Evolutionary conservation across 2,329 filamentous ascomycete genomes (phyloP), one percentile per base, ranked within the genome.

Genomic region (Whalleya microplaca): DNA sequence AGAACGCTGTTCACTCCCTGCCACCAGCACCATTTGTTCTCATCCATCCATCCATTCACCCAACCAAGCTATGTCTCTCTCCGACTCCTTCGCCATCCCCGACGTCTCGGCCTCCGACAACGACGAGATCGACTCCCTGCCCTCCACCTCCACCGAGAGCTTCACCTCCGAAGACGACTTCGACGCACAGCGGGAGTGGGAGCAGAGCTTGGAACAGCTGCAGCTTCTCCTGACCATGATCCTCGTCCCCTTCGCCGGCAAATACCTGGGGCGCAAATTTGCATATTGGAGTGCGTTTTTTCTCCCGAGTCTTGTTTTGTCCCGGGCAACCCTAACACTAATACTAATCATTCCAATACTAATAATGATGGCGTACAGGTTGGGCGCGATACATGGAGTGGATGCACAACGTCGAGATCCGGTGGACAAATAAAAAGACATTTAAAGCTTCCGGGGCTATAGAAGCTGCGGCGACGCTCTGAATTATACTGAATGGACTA

Each of bases 301-400:
- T n/a, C n/a, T n/a, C n/a, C n/a, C n/a, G n/a, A n/a, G 12, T 45
- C 9, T 19, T 7, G 2, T 9, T 51, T 37, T n/a, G n/a, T n/a
- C n/a, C 8, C 19, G 16, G 2, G 32, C n/a, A 8, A 3, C 19
- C 53, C 60, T 53, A 32, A 54, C 45, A 45, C 42, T 63, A 55
- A 64, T 51, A 52, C 41, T 58, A 19, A 41, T 41, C n/a, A n/a
- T n/a, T n/a, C n/a, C 53, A 32, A 54, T 46, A 45, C 42, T 63
- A 55, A 64, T 51, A 52, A 41, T 58, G 20, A 41, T 41, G 4
- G 21, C 45, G 14, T 59, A 43, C 66, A 96, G 93, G 92, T 65
- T 97, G 94, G 93, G 89, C 88, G 20, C 87, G 89, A 69, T 96
- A 92, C 72, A 97, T 97, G 93, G 86, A 92, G 73, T 98, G 92